These are phyloP conservation scores for Phytopythium ostracodes DNA, from an alignment of 352 stramenopile genomes.

Conservation along the genomic window DNA sequence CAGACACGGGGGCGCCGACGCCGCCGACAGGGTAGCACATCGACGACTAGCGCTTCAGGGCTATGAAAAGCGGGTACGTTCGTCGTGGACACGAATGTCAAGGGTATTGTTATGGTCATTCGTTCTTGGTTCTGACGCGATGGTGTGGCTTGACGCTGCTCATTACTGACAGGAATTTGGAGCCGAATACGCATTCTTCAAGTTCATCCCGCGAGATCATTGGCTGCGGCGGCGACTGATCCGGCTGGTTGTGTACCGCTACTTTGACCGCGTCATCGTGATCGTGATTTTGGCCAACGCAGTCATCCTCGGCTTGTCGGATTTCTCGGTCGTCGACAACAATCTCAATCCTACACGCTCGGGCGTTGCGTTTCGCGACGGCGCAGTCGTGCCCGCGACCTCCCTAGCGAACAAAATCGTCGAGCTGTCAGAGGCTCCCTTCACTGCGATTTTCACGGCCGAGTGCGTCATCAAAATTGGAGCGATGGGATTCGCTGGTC, in stretches of 20 bases:
- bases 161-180: constrained; percentile 27
- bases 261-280: constrained; percentile 87
- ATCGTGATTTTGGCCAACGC: constrained; percentile 84
- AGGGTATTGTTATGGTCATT: not conserved
- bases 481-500: constrained; percentile 68
- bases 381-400: constrained; percentile 29
- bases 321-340: constrained; percentile 73
- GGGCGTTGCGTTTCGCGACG: constrained; percentile 33
- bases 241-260: constrained; percentile 37
- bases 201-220: constrained; percentile 39
- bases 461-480: constrained; percentile 92
- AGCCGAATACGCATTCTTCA: constrained; percentile 42
- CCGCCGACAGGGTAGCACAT: constrained; percentile 1
- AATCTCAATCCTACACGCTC: constrained; percentile 56
- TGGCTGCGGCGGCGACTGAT: constrained; percentile 49
- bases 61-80: constrained; percentile 2
- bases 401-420: constrained; percentile 59
- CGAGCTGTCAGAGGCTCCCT: constrained; percentile 72
- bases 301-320: constrained; percentile 80
- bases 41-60: constrained; percentile 4
- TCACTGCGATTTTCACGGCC: constrained; percentile 85
- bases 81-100: not conserved
- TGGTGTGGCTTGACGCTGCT: not conserved
- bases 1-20: not conserved
- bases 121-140: not conserved